Evolutionary conservation across 257 asterid species (phyloP).

Genomic region (Lantana camara): DNA sequence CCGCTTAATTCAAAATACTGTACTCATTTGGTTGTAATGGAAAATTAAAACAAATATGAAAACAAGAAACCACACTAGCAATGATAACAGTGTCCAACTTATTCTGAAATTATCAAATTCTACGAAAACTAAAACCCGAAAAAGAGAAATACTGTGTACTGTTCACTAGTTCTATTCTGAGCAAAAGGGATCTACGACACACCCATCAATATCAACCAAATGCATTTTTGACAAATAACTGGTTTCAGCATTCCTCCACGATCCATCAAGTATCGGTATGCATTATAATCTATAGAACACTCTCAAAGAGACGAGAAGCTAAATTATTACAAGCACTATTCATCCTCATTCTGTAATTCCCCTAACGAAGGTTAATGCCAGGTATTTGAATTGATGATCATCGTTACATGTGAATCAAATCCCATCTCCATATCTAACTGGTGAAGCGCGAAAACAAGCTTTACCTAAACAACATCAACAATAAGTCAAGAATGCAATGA

Average conservation of each 20-base stretch:
- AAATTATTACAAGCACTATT: neutral
- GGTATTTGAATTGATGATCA: neutral
- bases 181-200: neutral
- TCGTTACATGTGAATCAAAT: neutral
- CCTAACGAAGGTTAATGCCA: neutral
- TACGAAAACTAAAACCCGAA: neutral
- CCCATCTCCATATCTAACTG: neutral
- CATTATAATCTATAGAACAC: neutral
- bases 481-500: conserved; percentile 5
- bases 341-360: neutral
- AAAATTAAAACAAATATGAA: neutral
- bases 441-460: neutral
- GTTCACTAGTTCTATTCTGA: neutral
- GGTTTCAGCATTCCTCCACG: neutral
- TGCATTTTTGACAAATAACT: conserved; percentile 10
- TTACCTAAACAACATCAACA: neutral
- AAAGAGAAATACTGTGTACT: neutral
- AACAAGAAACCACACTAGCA: neutral
- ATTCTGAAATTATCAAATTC: neutral
- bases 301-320: neutral
- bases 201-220: conserved; percentile 7
- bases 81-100: neutral
- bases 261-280: neutral
- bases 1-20: neutral
- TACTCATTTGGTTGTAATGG: neutral